phyloP scores from a whole-genome alignment of 495 filamentous ascomycete species.

The Annulohypoxylon nitens region DNA sequence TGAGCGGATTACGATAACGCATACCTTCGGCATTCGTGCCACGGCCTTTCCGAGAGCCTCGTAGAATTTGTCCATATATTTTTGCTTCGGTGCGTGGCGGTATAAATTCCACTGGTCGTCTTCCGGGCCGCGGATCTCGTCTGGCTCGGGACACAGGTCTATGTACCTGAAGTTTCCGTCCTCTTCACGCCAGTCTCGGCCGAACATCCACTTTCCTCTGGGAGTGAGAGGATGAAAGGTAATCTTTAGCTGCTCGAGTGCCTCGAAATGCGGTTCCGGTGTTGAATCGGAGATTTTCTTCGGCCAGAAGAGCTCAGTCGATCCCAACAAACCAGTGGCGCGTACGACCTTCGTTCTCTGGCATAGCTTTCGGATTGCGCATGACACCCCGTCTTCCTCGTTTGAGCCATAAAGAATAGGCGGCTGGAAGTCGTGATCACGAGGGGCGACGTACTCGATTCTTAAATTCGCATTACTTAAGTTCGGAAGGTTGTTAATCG shows the following conservation, averaged over 20 bases:
- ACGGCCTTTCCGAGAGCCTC: not conserved
- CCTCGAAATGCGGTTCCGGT: not conserved
- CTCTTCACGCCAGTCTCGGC: not conserved
- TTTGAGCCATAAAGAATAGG: not conserved
- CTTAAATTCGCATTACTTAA: not conserved
- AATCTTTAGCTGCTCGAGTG: not conserved
- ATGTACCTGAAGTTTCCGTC: not conserved
- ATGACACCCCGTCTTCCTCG: not conserved
- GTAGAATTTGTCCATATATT: not conserved
- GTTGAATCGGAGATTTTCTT: not conserved
- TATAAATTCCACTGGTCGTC: not conserved
- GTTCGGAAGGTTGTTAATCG: not conserved
- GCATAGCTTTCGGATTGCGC: not conserved
- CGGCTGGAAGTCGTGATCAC: not conserved
- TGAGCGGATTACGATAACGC: not conserved
- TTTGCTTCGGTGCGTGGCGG: not conserved
- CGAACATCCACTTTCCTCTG: not conserved
- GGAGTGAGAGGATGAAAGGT: not conserved
- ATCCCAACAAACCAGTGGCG: not conserved
- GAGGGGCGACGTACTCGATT: not conserved
- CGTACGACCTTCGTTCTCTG: not conserved
- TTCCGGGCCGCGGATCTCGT: not conserved
- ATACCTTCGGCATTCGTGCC: not conserved
- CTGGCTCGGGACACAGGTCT: not conserved
- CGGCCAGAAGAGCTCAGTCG: not conserved